Conservation (phyloP, 352 stramenopile genomes). For the Pythium insidiosum region DNA sequence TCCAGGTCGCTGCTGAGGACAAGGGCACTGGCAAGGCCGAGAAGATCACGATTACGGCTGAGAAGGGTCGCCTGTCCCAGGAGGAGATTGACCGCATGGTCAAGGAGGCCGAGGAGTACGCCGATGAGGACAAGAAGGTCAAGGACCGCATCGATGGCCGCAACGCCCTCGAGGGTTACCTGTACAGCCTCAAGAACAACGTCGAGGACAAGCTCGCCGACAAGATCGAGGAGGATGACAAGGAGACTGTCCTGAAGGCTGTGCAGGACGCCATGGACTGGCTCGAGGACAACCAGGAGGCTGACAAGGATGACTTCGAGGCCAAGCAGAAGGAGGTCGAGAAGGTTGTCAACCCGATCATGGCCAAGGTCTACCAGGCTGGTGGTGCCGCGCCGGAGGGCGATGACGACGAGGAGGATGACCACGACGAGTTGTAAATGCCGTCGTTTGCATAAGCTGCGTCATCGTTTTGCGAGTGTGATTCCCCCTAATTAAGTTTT, state of each 20-base stretch:
- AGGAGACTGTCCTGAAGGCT: conserved; percentile 80
- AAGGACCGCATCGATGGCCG: conserved; percentile 96
- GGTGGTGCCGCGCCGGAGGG: conserved; percentile 54
- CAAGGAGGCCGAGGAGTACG: conserved; percentile 96
- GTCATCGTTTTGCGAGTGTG: conserved; percentile 14
- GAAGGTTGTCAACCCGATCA: conserved; percentile 97
- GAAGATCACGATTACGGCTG: conserved; percentile 99
- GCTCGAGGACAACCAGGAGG: conserved; percentile 98
- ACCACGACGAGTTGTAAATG: conserved; percentile 95
- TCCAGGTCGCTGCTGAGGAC: conserved; percentile 97
- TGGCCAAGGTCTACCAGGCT: conserved; percentile 96
- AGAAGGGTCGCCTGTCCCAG: conserved; percentile 97
- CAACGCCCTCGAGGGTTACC: conserved; percentile 96
- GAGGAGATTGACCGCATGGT: conserved; percentile 99
- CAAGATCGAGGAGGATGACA: conserved; percentile 95
- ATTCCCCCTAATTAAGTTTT: not conserved
- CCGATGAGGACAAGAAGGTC: conserved; percentile 97
- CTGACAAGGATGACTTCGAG: conserved; percentile 97
- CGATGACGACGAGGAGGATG: conserved; percentile 84
- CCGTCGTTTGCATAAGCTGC: not conserved
- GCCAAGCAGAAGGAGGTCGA: conserved; percentile 99
- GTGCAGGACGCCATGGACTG: conserved; percentile 99
- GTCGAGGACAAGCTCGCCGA: conserved; percentile 93
- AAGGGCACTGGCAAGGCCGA: conserved; percentile 97
- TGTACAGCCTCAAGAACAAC: conserved; percentile 95